Base-by-base conservation (phyloP, 2,329 filamentous ascomycete species). In the Lasiodiplodia theobromae region DNA sequence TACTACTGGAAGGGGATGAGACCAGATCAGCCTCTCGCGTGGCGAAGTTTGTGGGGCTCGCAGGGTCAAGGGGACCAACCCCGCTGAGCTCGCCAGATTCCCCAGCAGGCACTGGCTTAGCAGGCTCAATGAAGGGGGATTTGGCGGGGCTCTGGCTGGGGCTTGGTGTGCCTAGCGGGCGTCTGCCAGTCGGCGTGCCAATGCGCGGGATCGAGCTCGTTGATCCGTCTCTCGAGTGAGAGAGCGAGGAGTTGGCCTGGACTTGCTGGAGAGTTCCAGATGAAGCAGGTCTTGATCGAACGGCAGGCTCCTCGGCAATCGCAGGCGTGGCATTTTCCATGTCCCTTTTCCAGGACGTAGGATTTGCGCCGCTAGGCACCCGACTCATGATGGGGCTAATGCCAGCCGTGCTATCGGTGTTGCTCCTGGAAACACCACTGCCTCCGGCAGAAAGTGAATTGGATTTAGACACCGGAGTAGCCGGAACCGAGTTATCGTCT, bases 381-480 rank as follows among this genome's bases (percentile, higher is more conserved):
- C 82, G 80, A 71, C 83, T 86, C 77, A 91, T 89, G 66, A 91
- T 91, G 1, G 89, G 89, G 74, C 88, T 91, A 70, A 91, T 88
- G 34, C 83, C 83, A 60, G 85, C 84, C 10, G 89, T 90, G 70
- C 88, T 89, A 69, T 85, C 85, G 68, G 88, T 91, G 71, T 90
- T 86, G 66, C 86, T 89, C 70, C 89, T 82, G 44, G 79, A 82
- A n/a, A 88, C 78, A 51, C 80, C 84, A 2, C 77, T 78, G 12
- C 76, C 77, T 5, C 74, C 74, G 1, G 67, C 68, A 25, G 74
- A 76, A 44, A 74, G 72, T 12, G 75, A 76, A 66, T 81, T 82
- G n/a, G 77, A 79, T 67, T 79, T 80, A 23, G 85, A 85, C 52
- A 83, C 77, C 11, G 86, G 85, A 3, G 86, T 85, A 11, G 83